Conservation (phyloP, 257 asterid genomes). For the Vinca minor region DNA sequence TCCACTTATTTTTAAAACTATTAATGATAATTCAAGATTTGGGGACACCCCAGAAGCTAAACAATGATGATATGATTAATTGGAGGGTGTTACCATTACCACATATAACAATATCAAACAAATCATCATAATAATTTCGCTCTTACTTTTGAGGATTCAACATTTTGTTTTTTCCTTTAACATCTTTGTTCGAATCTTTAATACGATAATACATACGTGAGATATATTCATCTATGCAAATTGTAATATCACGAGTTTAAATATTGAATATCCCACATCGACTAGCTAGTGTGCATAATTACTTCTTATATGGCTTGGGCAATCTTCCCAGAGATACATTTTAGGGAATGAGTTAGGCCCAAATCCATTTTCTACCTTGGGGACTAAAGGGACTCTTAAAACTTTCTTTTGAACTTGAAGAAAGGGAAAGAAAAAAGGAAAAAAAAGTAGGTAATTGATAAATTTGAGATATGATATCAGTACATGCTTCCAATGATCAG, state of each 20-base stretch:
- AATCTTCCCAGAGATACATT: no score
- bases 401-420: not conserved
- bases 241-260: not conserved
- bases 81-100: not conserved
- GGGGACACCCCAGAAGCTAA: not conserved
- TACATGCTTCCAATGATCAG: conserved; percentile 7
- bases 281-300: no score
- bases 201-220: no score
- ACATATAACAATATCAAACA: not conserved
- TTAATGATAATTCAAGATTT: conserved; percentile 1
- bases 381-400: not conserved
- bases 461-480: conserved; percentile 2
- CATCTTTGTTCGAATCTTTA: no score
- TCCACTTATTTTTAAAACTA: not conserved
- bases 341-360: no score
- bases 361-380: not conserved
- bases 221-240: not conserved
- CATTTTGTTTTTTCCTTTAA: not conserved
- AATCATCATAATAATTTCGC: not conserved
- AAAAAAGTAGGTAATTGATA: not conserved
- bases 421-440: not conserved
- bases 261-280: no score
- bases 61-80: not conserved
- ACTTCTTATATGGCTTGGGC: no score
- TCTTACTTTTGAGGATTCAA: not conserved